Conservation (phyloP, 2,329 filamentous ascomycete species). For the Colletotrichum caudatum region DNA sequence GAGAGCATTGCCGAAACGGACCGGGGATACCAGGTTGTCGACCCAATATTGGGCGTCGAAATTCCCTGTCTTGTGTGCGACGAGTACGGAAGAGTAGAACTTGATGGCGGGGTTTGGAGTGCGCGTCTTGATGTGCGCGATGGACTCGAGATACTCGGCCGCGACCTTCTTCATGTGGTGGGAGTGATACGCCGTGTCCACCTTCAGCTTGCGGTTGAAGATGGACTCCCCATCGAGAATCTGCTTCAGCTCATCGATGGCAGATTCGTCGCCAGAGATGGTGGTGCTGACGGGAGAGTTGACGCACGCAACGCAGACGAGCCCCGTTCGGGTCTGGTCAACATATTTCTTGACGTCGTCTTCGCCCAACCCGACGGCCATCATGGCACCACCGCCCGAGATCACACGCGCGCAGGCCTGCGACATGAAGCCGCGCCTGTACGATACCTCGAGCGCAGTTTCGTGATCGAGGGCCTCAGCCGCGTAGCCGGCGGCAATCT, state of each 20-base stretch:
- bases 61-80: neutral
- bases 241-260: conserved; percentile 47
- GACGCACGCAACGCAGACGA: conserved; percentile 54
- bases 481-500: conserved; percentile 64
- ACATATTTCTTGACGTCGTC: conserved; percentile 52
- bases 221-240: conserved; percentile 38
- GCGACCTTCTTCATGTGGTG: conserved; percentile 43
- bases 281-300: conserved; percentile 66
- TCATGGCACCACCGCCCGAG: conserved; percentile 60
- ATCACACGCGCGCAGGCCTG: conserved; percentile 48
- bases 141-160: conserved; percentile 42
- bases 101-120: conserved; percentile 20
- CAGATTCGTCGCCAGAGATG: conserved; percentile 51
- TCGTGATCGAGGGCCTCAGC: conserved; percentile 56
- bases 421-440: conserved; percentile 59
- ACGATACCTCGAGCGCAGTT: conserved; percentile 61
- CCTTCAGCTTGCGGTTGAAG: conserved; percentile 41
- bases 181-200: conserved; percentile 44
- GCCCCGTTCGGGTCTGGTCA: conserved; percentile 30
- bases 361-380: conserved; percentile 64
- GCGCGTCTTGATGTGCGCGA: neutral
- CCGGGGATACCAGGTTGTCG: conserved; percentile 51
- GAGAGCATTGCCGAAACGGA: conserved; percentile 50
- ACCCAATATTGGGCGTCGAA: conserved; percentile 49
- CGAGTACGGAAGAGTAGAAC: neutral